phyloP scores from a whole-genome alignment of 768 basidiomycete genomes.

The Boletellus emodensis region DNA sequence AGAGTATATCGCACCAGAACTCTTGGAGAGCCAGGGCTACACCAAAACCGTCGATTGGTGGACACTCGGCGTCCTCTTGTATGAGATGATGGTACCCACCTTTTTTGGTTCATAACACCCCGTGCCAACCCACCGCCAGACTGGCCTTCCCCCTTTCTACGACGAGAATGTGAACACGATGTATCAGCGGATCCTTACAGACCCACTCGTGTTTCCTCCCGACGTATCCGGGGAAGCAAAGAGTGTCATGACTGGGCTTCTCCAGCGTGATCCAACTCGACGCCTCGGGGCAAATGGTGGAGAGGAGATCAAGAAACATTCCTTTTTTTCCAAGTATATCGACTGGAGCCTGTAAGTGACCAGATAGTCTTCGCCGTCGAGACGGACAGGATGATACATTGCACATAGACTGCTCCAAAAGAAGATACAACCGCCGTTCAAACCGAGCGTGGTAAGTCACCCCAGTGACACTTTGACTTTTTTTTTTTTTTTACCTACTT shows the following conservation, averaged over 20 bases:
- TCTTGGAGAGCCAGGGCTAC: slow-evolving; percentile 94
- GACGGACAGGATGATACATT: background rate
- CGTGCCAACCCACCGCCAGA: slow-evolving; percentile 40
- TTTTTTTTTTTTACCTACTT: slow-evolving; percentile 3
- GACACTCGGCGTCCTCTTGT: slow-evolving; percentile 94
- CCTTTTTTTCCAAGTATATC: slow-evolving; percentile 92
- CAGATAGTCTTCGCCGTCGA: background rate
- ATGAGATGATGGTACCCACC: slow-evolving; percentile 83
- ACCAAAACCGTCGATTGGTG: slow-evolving; percentile 99
- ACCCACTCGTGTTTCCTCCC: slow-evolving; percentile 87
- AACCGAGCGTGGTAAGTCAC: slow-evolving; percentile 83
- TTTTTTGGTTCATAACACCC: background rate
- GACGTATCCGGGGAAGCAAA: slow-evolving; percentile 87
- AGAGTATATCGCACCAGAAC: slow-evolving; percentile 97
- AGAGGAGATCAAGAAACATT: slow-evolving; percentile 93
- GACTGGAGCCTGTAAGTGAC: slow-evolving; percentile 75
- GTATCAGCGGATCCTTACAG: slow-evolving; percentile 93
- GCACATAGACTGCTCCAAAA: slow-evolving; percentile 68
- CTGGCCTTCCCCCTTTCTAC: slow-evolving; percentile 96
- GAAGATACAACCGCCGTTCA: slow-evolving; percentile 97
- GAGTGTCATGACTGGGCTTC: slow-evolving; percentile 81
- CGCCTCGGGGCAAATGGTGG: slow-evolving; percentile 91
- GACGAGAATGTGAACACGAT: slow-evolving; percentile 98
- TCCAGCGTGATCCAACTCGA: slow-evolving; percentile 82
- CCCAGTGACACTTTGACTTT: background rate